These are phyloP conservation scores for Penicillium sp. DNA, from an alignment of 2,329 filamentous ascomycete genomes.

Conservation along the genomic window DNA sequence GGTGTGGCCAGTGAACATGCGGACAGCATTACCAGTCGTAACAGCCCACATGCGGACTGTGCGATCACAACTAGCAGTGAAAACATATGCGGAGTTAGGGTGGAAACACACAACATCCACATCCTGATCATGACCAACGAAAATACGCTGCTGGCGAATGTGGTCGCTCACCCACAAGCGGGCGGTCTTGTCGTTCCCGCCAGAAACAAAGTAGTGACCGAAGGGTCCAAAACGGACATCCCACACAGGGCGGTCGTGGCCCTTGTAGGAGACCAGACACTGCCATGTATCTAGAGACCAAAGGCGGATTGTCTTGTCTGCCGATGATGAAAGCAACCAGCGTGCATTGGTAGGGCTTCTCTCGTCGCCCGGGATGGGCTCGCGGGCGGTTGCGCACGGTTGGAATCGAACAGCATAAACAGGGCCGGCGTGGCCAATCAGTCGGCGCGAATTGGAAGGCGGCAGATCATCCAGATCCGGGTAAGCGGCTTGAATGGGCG, in stretches of 20 bases:
- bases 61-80: slow-evolving; percentile 89
- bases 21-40: slow-evolving; percentile 78
- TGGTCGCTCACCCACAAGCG: slow-evolving; percentile 91
- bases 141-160: slow-evolving; percentile 79
- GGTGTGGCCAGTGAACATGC: slow-evolving; percentile 86
- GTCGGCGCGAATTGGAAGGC: slow-evolving; percentile 66
- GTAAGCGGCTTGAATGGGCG: slow-evolving; percentile 67
- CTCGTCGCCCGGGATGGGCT: slow-evolving; percentile 39
- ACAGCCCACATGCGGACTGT: slow-evolving; percentile 97
- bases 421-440: slow-evolving; percentile 84
- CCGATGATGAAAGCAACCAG: slow-evolving; percentile 80
- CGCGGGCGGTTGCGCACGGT: slow-evolving; percentile 56
- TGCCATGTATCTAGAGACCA: slow-evolving; percentile 92
- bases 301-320: slow-evolving; percentile 80
- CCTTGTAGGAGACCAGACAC: slow-evolving; percentile 91
- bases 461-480: slow-evolving; percentile 57
- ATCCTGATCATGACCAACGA: slow-evolving; percentile 88
- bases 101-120: slow-evolving; percentile 94
- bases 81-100: slow-evolving; percentile 87
- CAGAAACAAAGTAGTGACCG: slow-evolving; percentile 90
- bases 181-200: slow-evolving; percentile 83
- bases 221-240: slow-evolving; percentile 86
- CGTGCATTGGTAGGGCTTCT: slow-evolving; percentile 59
- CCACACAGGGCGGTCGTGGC: slow-evolving; percentile 85
- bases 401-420: slow-evolving; percentile 90